Percentiles rank a stretch among this genome's conserved stretches.
Conservation (phyloP, 2,329 filamentous ascomycete species). For the Cercospora sp. region DNA sequence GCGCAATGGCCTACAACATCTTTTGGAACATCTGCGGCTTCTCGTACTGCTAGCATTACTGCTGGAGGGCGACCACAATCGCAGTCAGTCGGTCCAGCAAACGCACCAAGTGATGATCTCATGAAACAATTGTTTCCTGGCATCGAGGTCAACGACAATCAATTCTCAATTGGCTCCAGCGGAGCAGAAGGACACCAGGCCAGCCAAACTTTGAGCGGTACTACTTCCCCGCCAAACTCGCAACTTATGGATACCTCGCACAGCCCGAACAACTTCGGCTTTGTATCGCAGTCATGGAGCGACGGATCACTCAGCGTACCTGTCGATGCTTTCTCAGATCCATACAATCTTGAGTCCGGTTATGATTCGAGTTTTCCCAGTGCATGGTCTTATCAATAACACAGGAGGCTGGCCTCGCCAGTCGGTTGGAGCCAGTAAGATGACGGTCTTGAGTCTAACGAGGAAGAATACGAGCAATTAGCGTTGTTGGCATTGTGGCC, state of each 20-base stretch:
- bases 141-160: slow-evolving; percentile 31
- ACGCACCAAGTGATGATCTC: slow-evolving; percentile 36
- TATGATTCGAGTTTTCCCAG: slow-evolving; percentile 32
- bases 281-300: slow-evolving; percentile 37
- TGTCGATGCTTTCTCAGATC: slow-evolving; percentile 34
- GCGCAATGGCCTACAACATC: slow-evolving; percentile 31
- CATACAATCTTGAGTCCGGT: slow-evolving; percentile 35
- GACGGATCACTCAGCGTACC: slow-evolving; percentile 39
- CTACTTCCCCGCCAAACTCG: neutral
- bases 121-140: slow-evolving; percentile 39
- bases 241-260: slow-evolving; percentile 1
- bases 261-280: slow-evolving; percentile 17
- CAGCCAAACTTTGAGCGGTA: slow-evolving; percentile 15
- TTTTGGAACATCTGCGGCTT: slow-evolving; percentile 19
- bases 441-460: neutral
- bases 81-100: slow-evolving; percentile 33
- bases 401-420: slow-evolving; percentile 19
- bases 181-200: slow-evolving; percentile 9
- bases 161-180: slow-evolving; percentile 23
- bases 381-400: slow-evolving; percentile 36
- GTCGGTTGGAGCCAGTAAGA: slow-evolving; percentile 7
- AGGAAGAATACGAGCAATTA: neutral
- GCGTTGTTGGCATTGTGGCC: slow-evolving; percentile 9
- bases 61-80: slow-evolving; percentile 30
- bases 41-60: slow-evolving; percentile 19